Percentiles rank a stretch among this genome's conserved stretches.
Evolutionary conservation across 2,329 filamentous ascomycete species (phyloP).

Genomic region (Geosmithia flava): DNA sequence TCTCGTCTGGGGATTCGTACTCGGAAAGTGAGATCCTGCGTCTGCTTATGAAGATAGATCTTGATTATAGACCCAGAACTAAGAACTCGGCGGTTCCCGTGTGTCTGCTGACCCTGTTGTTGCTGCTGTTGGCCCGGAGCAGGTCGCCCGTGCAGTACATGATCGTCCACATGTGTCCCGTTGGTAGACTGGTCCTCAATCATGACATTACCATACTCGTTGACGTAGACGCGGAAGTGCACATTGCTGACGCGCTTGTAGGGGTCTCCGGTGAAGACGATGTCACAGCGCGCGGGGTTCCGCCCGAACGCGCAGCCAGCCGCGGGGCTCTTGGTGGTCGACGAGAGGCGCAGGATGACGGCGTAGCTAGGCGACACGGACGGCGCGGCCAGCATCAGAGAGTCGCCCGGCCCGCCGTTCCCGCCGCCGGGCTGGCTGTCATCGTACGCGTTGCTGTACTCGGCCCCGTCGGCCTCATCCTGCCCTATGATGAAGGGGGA

Average conservation of each 20-base stretch:
- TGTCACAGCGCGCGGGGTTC: slow-evolving; percentile 58
- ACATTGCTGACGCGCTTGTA: slow-evolving; percentile 74
- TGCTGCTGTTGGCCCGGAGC: slow-evolving; percentile 7
- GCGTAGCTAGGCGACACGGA: slow-evolving; percentile 43
- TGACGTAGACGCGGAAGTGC: slow-evolving; percentile 93
- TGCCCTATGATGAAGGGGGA: slow-evolving; percentile 36
- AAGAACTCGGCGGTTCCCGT: slow-evolving; percentile 44
- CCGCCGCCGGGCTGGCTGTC: slow-evolving; percentile 16
- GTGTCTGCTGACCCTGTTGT: slow-evolving; percentile 16
- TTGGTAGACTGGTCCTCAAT: slow-evolving; percentile 93
- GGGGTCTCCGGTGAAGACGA: slow-evolving; percentile 54
- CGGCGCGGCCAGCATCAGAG: slow-evolving; percentile 30
- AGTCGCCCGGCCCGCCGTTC: slow-evolving; percentile 20
- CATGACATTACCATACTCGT: slow-evolving; percentile 78
- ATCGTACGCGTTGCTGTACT: slow-evolving; percentile 36
- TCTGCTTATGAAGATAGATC: slow-evolving; percentile 43
- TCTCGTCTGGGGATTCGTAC: slow-evolving; percentile 74
- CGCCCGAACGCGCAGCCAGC: slow-evolving; percentile 82
- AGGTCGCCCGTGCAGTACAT: slow-evolving; percentile 39
- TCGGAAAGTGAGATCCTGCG: slow-evolving; percentile 61
- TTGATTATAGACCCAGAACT: slow-evolving; percentile 61
- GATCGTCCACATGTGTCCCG: slow-evolving; percentile 74
- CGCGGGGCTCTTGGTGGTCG: slow-evolving; percentile 51
- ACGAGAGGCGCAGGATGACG: slow-evolving; percentile 71
- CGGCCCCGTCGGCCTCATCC: slow-evolving; percentile 34